These are phyloP conservation scores for Hypoxylon cercidicola DNA, from an alignment of 495 filamentous ascomycete species.

Conservation along the genomic window DNA sequence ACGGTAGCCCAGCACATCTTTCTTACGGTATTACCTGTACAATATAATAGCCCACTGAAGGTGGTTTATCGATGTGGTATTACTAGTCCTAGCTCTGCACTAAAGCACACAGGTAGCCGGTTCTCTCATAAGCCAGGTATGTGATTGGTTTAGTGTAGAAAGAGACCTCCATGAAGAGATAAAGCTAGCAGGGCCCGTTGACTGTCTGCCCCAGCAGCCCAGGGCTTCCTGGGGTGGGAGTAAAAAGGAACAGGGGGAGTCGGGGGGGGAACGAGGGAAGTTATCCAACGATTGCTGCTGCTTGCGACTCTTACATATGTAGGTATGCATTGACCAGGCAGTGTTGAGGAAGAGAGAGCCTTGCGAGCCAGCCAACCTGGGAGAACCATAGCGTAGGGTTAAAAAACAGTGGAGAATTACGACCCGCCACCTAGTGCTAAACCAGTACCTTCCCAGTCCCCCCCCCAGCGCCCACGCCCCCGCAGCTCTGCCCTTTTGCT, in stretches of 20 bases:
- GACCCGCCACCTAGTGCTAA: constrained; percentile 29
- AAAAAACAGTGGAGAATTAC: constrained; percentile 39
- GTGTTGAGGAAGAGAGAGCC: neutral
- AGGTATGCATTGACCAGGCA: neutral
- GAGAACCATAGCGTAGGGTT: no score
- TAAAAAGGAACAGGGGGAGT: constrained; percentile 19
- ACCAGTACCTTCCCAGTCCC: constrained; percentile 3
- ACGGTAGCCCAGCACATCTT: constrained; percentile 7
- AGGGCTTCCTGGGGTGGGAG: constrained; percentile 17
- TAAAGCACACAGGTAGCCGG: constrained; percentile 36
- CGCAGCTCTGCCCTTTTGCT: constrained; percentile 57
- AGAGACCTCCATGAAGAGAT: constrained; percentile 41
- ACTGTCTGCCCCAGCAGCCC: neutral
- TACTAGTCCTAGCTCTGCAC: constrained; percentile 41
- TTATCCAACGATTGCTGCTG: constrained; percentile 25
- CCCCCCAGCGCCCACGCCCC: constrained; percentile 55
- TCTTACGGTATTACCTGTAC: neutral
- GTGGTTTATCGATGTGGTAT: constrained; percentile 36
- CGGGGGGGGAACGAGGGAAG: neutral
- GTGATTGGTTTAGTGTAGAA: constrained; percentile 33
- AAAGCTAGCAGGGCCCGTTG: constrained; percentile 38
- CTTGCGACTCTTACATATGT: neutral
- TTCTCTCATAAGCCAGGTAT: constrained; percentile 24
- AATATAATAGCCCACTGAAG: constrained; percentile 17
- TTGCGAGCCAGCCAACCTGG: no score